Percentiles rank a stretch among this genome's conserved stretches.
Evolutionary conservation across 2,329 filamentous ascomycete species (phyloP).

Genomic region (Chalaropsis thielavioides): DNA sequence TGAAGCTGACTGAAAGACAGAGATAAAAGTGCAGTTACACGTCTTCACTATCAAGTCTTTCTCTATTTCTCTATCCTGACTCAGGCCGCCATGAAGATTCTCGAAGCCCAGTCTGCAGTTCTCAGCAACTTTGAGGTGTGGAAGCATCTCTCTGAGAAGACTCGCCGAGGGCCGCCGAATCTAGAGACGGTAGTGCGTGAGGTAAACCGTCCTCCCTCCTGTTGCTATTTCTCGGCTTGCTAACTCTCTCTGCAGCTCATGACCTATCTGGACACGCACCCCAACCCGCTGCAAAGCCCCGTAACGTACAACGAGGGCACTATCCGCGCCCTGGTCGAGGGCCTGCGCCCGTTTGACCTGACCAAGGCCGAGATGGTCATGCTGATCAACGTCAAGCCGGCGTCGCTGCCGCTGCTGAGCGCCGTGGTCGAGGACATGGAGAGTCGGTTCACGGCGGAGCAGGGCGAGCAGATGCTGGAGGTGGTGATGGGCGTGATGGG

Average conservation of each 20-base stretch:
- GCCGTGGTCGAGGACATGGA: constrained; percentile 52
- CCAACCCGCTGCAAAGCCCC: constrained; percentile 41
- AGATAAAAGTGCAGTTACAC: no score
- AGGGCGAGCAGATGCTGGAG: constrained; percentile 43
- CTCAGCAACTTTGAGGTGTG: constrained; percentile 63
- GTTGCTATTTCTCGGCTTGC: not conserved
- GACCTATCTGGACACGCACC: constrained; percentile 42
- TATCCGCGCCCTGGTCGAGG: constrained; percentile 39
- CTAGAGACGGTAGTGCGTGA: constrained; percentile 49
- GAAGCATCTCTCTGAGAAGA: constrained; percentile 43
- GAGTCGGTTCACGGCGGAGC: constrained; percentile 42
- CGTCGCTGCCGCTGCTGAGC: constrained; percentile 42
- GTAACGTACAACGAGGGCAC: constrained; percentile 38
- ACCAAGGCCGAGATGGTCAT: constrained; percentile 55
- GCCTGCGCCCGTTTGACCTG: constrained; percentile 42
- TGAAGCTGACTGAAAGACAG: no score
- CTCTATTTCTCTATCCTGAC: no score
- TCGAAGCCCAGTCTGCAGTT: constrained; percentile 54
- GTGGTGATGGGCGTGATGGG: constrained; percentile 46
- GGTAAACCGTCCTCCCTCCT: constrained; percentile 30
- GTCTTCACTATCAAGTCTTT: no score
- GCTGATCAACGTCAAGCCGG: constrained; percentile 51
- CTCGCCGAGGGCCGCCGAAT: constrained; percentile 40
- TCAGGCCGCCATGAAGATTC: constrained; percentile 47
- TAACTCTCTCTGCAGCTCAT: constrained; percentile 33